phyloP scores from a whole-genome alignment of 345 rosid species.

The Cardamine occulta region DNA sequence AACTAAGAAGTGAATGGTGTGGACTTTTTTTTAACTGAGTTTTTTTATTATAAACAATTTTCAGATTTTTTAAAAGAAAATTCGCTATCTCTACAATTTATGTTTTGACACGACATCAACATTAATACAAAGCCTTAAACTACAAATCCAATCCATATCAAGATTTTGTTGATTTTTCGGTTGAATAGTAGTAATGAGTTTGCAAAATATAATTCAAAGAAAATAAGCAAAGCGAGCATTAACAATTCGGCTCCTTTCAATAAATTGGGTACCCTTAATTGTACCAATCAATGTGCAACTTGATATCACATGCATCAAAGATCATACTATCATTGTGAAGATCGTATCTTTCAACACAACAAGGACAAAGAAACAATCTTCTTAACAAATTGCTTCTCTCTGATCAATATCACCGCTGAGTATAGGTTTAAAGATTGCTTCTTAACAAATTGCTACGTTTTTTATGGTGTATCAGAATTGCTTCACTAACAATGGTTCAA shows the following conservation, averaged over 20 bases:
- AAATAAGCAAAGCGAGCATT: constrained; percentile 36
- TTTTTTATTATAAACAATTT: neutral
- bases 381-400: neutral
- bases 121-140: neutral
- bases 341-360: constrained; percentile 35
- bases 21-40: neutral
- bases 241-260: constrained; percentile 31
- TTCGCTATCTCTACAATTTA: neutral
- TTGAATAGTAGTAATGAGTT: neutral
- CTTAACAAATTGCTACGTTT: neutral
- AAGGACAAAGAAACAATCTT: neutral
- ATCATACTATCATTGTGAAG: constrained; percentile 36
- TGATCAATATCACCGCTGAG: neutral
- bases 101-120: neutral
- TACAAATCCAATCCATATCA: neutral
- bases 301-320: constrained; percentile 42
- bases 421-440: neutral
- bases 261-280: constrained; percentile 40
- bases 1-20: neutral
- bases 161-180: neutral
- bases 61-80: neutral
- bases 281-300: constrained; percentile 43
- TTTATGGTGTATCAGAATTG: neutral
- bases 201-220: constrained; percentile 1
- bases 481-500: neutral